These are phyloP conservation scores for Phlebiopsis gigantea DNA, from an alignment of 768 basidiomycete genomes.

Conservation along the genomic window DNA sequence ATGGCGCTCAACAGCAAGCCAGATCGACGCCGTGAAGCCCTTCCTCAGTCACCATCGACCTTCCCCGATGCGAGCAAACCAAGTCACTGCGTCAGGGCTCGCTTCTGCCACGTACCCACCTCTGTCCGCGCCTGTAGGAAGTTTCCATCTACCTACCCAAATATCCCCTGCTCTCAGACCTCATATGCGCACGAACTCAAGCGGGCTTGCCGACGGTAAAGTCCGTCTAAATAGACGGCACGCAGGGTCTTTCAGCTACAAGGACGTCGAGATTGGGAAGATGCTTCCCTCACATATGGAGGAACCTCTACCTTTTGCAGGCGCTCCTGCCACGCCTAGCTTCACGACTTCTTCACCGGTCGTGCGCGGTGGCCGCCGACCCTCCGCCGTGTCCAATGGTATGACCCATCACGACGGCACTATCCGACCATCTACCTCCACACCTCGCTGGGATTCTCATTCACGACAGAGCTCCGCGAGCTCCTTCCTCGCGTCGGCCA, in stretches of 20 bases:
- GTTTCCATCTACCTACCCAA: neutral
- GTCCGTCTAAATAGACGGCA: conserved; percentile 67
- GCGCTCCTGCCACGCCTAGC: conserved; percentile 18
- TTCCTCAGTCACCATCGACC: conserved; percentile 46
- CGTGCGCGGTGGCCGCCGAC: conserved; percentile 22
- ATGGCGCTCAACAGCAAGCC: conserved; percentile 74
- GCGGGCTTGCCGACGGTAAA: conserved; percentile 29
- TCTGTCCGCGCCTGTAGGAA: conserved; percentile 11
- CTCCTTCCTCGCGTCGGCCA: conserved; percentile 35
- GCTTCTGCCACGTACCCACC: conserved; percentile 22
- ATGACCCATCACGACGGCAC: conserved; percentile 3
- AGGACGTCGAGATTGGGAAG: conserved; percentile 88
- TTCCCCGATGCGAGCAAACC: conserved; percentile 16
- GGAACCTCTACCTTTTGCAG: conserved; percentile 35
- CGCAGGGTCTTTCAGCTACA: conserved; percentile 92
- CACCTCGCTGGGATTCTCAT: conserved; percentile 30
- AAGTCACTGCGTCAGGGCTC: neutral
- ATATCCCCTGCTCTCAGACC: neutral
- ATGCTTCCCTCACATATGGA: conserved; percentile 62
- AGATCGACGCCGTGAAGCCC: conserved; percentile 65
- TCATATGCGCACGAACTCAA: conserved; percentile 27
- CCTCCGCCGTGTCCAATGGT: conserved; percentile 13
- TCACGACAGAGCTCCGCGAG: conserved; percentile 41
- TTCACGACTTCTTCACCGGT: conserved; percentile 17
- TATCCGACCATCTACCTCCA: conserved; percentile 8